Evolutionary conservation across 306 rosid species (phyloP), one percentile per base, ranked within the genome.

Genomic region (Cicer cuneatum): DNA sequence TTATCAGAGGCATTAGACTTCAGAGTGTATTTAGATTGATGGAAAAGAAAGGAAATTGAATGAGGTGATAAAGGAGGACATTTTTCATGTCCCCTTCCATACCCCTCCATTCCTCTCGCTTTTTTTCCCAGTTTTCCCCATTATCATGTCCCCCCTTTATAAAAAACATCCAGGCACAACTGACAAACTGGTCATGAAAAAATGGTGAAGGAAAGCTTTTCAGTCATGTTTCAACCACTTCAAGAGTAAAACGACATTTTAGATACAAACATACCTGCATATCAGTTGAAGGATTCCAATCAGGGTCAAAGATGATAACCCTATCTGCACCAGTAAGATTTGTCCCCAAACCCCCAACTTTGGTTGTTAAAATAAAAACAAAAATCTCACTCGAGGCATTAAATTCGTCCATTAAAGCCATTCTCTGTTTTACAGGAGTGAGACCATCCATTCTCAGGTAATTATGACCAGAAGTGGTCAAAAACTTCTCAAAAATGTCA

Each of bases 241-340:
- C 45, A 62, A 35, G 73, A 72, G 19, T 60, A 47, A 46, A 62
- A 15, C 13, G 52, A 46, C 46, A 18, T 51, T 35, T 39, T 29
- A 67, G 71, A 57, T 43, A 29, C 18, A 61, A 57, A 33, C 10
- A 37, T 73, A 92, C 99, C 95, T 94, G 99, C 90, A 87, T 85
- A 78, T 92, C 99, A 74, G 93, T 94, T 37, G 99, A 94, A 54
- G 99, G 99, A 77, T 94, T 94, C 99, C 99, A 92, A 78, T 94
- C 96, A 58, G 97, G 97, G 72, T 92, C 97, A 51, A 87, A 94
- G 83, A 94, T 94, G 73, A 94, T 87, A 81, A 94, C 99, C 84
- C 99, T 86, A 70, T 94, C 69, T 51, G 96, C 99, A 82, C 99
- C 97, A 16, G 96, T 92, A 80, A 94, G 89, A 83, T 94, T 92